These are phyloP conservation scores for Phaseolus coccineus DNA, from an alignment of 331 rosid species.

Conservation along the genomic window DNA sequence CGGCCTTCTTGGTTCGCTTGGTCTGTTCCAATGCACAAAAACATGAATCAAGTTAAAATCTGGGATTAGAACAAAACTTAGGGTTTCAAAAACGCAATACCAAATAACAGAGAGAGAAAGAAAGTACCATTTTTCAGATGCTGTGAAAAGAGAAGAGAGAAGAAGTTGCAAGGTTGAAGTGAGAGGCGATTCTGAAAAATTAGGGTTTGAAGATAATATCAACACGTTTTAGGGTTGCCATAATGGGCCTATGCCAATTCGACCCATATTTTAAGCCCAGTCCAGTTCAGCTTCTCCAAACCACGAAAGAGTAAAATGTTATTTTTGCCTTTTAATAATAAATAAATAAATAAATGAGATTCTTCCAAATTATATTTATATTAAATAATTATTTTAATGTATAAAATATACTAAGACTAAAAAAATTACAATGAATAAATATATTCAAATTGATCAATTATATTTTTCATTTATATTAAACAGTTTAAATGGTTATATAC, in stretches of 20 bases:
- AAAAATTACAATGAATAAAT: too few species aligned
- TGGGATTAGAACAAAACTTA: background rate
- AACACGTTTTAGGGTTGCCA: background rate
- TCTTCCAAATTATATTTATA: too few species aligned
- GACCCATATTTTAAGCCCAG: background rate
- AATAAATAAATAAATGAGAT: too few species aligned
- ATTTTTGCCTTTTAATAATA: too few species aligned
- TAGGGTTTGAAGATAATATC: conserved; percentile 20
- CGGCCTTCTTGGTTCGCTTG: conserved; percentile 81
- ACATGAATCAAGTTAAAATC: background rate
- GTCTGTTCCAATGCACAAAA: conserved; percentile 44
- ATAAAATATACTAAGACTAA: too few species aligned
- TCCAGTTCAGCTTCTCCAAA: too few species aligned
- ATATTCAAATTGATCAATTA: too few species aligned
- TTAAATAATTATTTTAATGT: too few species aligned
- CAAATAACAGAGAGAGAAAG: background rate
- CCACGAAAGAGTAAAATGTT: too few species aligned
- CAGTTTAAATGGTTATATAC: too few species aligned
- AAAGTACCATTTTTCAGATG: conserved; percentile 24
- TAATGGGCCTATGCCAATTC: background rate
- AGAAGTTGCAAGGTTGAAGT: background rate
- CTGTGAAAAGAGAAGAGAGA: background rate
- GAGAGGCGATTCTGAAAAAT: conserved; percentile 23
- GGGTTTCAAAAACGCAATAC: background rate
- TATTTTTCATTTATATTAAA: too few species aligned